These are phyloP conservation scores for Dryas integrifolia DNA, from an alignment of 331 rosid genomes.

Conservation along the genomic window DNA sequence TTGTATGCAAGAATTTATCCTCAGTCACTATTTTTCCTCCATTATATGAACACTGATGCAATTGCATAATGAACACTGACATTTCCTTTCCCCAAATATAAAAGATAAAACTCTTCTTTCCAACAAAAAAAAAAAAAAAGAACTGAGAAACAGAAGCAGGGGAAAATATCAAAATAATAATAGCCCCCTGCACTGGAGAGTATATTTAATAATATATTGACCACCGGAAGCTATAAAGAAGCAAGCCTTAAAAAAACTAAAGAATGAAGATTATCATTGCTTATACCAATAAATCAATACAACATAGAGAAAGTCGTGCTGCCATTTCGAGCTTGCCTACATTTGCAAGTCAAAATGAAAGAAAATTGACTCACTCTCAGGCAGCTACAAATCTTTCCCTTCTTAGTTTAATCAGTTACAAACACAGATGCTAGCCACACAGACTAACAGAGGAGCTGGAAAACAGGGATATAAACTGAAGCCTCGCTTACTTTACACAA, in stretches of 20 bases:
- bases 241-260: not conserved
- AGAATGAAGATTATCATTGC: slow-evolving; percentile 23
- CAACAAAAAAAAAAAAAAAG: too few relatives aligned
- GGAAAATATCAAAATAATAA: not conserved
- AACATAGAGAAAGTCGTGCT: slow-evolving; percentile 7
- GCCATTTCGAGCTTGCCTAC: slow-evolving; percentile 5
- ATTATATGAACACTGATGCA: too few relatives aligned
- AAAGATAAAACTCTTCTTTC: too few relatives aligned
- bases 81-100: not conserved
- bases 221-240: too few relatives aligned
- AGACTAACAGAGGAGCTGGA: not conserved
- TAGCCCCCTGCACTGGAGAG: too few relatives aligned
- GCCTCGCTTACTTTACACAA: slow-evolving; percentile 34
- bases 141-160: not conserved
- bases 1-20: too few relatives aligned
- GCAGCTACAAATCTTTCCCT: slow-evolving; percentile 2
- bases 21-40: too few relatives aligned
- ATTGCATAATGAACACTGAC: not conserved
- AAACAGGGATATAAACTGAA: slow-evolving; percentile 16
- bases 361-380: not conserved
- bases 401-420: slow-evolving; percentile 1
- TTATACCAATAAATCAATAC: slow-evolving; percentile 34
- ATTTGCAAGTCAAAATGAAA: not conserved
- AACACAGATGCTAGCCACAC: slow-evolving; percentile 1
- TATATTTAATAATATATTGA: too few relatives aligned